Evolutionary conservation across 164 flowering plant genomes (phyloP), one percentile per base, ranked within the genome.

Genomic region (Platanus orientalis): DNA sequence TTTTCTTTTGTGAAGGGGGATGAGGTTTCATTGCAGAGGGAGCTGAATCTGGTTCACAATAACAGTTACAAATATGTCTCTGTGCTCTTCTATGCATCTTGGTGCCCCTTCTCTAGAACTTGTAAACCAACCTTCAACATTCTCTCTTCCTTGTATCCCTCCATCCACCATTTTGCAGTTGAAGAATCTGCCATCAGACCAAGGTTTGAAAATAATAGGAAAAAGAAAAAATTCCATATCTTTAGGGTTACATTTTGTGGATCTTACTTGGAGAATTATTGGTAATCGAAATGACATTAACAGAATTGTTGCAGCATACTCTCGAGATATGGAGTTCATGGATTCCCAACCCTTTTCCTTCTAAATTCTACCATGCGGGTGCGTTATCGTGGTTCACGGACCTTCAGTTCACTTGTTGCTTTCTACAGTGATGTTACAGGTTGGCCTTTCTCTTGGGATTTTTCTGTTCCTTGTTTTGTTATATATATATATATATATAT

Each of bases 241-340:
- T 36, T 14, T 57, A 9, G 19, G 2, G n/a, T 67, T 34, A 12
- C 7, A 49, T 44, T 50, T 14, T 45, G 6, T 45, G 49, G 20
- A 45, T 19, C 16, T 19, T 64, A 14, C 13, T 23, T 47, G 47
- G 17, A 57, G 45, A 16, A 52, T 47, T 34, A 42, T 51, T 11
- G 11, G 24, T 48, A 24, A 47, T 21, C 11, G 10, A 40, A 50
- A 25, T 75, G 51, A 68, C 58, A 40, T 24, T 66, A 7, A 34
- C 44, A 34, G 21, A 30, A 65, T 63, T 69, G 20, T 40, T 78
- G 67, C 90, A 94, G 98, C 81, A 80, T 78, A 23, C 79, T 94
- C 29, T 84, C 96, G 0, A 88, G 76, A 71, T 90, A 89, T 76
- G 96, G 98, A 68, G 96, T 91, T 73, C 96, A 84, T 79, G 97